Percentiles rank a stretch among this genome's conserved stretches.
Conservation (phyloP, 2,329 filamentous ascomycete genomes). For the Xylogone sp. region DNA sequence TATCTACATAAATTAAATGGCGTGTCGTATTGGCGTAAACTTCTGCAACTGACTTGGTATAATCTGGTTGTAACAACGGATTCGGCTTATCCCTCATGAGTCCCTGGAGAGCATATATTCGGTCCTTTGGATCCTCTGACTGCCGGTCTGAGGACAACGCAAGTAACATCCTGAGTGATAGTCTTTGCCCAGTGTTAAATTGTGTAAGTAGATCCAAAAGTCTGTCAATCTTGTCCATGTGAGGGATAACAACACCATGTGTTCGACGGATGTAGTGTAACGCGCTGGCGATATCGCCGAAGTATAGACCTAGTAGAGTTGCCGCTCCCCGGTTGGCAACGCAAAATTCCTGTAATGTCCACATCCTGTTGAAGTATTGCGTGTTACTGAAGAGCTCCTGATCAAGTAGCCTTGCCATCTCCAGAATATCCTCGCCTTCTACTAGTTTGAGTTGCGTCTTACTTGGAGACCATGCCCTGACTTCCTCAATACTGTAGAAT, state of each 20-base stretch:
- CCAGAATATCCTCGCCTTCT: background rate
- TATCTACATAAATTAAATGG: constrained; percentile 5
- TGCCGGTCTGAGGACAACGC: constrained; percentile 1
- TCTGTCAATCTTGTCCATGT: background rate
- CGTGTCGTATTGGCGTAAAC: constrained; percentile 8
- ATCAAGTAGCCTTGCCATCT: background rate
- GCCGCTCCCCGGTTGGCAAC: background rate
- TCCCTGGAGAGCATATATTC: constrained; percentile 13
- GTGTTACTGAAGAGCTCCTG: background rate
- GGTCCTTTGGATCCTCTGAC: constrained; percentile 10
- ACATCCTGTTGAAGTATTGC: background rate
- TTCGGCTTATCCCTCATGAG: constrained; percentile 10
- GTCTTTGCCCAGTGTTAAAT: background rate
- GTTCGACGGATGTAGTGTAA: background rate
- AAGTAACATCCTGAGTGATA: background rate
- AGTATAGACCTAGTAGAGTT: background rate
- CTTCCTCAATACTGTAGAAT: background rate
- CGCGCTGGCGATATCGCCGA: background rate
- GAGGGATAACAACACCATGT: background rate
- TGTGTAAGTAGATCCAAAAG: background rate
- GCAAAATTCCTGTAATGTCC: background rate
- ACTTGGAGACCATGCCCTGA: background rate
- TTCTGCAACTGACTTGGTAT: constrained; percentile 10
- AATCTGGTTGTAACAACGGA: constrained; percentile 9
- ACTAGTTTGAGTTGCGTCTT: background rate